These are phyloP conservation scores for Tuber umbilicatum DNA, from an alignment of 495 filamentous ascomycete species.

Conservation along the genomic window DNA sequence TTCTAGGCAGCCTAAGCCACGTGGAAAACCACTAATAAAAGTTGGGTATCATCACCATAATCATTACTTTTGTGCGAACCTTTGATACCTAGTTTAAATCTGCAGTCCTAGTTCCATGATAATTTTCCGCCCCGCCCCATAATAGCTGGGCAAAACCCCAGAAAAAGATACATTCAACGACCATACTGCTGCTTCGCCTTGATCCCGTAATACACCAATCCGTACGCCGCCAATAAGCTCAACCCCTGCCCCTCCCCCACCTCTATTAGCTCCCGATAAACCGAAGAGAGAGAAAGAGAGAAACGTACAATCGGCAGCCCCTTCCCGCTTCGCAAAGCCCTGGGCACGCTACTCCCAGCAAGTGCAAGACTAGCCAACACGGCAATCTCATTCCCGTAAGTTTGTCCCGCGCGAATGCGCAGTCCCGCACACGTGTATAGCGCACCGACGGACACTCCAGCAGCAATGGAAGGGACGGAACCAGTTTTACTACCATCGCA, in stretches of 20 bases:
- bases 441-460: slow-evolving; percentile 71
- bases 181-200: slow-evolving; percentile 27
- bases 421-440: slow-evolving; percentile 63
- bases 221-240: slow-evolving; percentile 37
- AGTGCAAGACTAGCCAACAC: slow-evolving; percentile 75
- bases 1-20: not conserved
- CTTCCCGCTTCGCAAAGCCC: slow-evolving; percentile 50
- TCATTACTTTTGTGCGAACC: not conserved
- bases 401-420: slow-evolving; percentile 57
- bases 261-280: not conserved
- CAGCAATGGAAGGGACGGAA: slow-evolving; percentile 44
- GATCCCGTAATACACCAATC: slow-evolving; percentile 38
- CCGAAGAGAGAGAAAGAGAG: not conserved
- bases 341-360: slow-evolving; percentile 72
- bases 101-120: not conserved
- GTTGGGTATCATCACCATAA: not conserved
- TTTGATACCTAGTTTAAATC: not conserved
- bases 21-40: not conserved
- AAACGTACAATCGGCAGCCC: slow-evolving; percentile 36
- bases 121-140: not conserved
- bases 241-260: slow-evolving; percentile 21
- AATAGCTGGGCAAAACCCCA: not conserved
- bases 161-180: not conserved
- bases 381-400: slow-evolving; percentile 64
- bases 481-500: slow-evolving; percentile 10